Evolutionary conservation across 768 basidiomycete species (phyloP).

Genomic region (Cystobasidium tubakii): DNA sequence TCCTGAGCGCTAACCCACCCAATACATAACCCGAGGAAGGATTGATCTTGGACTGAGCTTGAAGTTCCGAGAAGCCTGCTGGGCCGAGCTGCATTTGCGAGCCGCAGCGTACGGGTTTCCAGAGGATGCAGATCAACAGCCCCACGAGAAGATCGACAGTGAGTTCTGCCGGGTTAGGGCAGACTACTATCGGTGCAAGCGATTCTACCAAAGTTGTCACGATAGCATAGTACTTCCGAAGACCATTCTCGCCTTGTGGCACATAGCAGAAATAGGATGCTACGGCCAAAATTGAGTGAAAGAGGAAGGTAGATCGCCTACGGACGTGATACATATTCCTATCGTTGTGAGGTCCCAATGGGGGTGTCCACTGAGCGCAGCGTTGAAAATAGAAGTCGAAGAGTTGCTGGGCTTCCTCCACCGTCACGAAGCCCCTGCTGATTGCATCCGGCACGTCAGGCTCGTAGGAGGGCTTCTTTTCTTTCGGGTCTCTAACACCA

Average conservation of each 20-base stretch:
- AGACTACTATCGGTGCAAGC: slow-evolving; percentile 33
- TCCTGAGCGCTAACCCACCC: slow-evolving; percentile 24
- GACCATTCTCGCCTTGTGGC: slow-evolving; percentile 32
- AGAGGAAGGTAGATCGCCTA: slow-evolving; percentile 33
- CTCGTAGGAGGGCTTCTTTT: slow-evolving; percentile 9
- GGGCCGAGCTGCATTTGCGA: slow-evolving; percentile 33
- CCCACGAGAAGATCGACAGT: slow-evolving; percentile 33
- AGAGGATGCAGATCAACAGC: slow-evolving; percentile 28
- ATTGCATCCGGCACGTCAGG: slow-evolving; percentile 36
- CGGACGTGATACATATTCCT: slow-evolving; percentile 35
- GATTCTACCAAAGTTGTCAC: slow-evolving; percentile 34
- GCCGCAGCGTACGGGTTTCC: slow-evolving; percentile 34
- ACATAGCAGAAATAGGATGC: slow-evolving; percentile 37
- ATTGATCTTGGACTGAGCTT: slow-evolving; percentile 31
- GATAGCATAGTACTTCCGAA: slow-evolving; percentile 35
- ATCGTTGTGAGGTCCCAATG: slow-evolving; percentile 23
- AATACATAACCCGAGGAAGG: slow-evolving; percentile 33
- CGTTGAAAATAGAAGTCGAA: slow-evolving; percentile 37
- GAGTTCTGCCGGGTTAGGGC: slow-evolving; percentile 26
- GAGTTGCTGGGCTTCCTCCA: slow-evolving; percentile 29
- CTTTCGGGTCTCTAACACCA: neutral
- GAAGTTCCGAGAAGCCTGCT: slow-evolving; percentile 19
- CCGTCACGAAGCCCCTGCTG: slow-evolving; percentile 20
- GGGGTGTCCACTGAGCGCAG: slow-evolving; percentile 32
- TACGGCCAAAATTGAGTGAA: slow-evolving; percentile 29